phyloP scores from a whole-genome alignment of 2,329 filamentous ascomycete species.

The Allantophomopsis lycopodina region DNA sequence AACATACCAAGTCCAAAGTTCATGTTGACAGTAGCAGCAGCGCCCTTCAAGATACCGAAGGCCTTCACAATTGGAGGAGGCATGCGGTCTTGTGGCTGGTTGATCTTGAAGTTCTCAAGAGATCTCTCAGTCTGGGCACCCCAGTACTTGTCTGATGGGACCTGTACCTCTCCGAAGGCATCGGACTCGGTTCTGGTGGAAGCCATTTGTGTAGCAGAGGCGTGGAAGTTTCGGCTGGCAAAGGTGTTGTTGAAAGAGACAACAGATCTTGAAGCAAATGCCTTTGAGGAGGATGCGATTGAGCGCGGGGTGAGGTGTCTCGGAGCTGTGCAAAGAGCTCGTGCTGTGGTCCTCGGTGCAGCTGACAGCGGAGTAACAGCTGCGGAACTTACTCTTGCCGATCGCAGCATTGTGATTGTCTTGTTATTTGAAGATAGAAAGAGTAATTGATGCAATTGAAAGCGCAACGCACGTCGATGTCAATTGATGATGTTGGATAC shows the following conservation, averaged over 20 bases:
- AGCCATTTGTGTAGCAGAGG: constrained; percentile 20
- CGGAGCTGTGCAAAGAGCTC: constrained; percentile 5
- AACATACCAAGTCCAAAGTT: constrained; percentile 69
- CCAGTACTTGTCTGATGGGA: constrained; percentile 91
- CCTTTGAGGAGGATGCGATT: neutral
- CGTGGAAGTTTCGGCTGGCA: constrained; percentile 13
- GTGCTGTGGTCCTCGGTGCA: constrained; percentile 10
- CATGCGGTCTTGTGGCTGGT: constrained; percentile 98
- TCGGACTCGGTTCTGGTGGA: constrained; percentile 77
- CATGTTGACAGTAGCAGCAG: constrained; percentile 92
- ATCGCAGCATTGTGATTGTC: constrained; percentile 11
- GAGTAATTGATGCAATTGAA: too few species aligned
- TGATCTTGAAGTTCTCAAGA: constrained; percentile 96
- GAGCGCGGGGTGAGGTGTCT: constrained; percentile 3
- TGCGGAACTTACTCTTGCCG: constrained; percentile 10
- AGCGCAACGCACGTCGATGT: too few species aligned
- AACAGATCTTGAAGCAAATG: constrained; percentile 3
- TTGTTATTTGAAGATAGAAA: neutral
- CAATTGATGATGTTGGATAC: too few species aligned
- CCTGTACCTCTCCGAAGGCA: constrained; percentile 94
- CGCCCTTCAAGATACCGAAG: constrained; percentile 95
- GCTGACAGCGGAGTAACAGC: constrained; percentile 9
- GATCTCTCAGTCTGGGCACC: constrained; percentile 95
- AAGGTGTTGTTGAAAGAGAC: neutral
- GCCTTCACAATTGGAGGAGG: constrained; percentile 82